Conservation (phyloP, 345 rosid genomes). For the Eucalyptus pauciflora region DNA sequence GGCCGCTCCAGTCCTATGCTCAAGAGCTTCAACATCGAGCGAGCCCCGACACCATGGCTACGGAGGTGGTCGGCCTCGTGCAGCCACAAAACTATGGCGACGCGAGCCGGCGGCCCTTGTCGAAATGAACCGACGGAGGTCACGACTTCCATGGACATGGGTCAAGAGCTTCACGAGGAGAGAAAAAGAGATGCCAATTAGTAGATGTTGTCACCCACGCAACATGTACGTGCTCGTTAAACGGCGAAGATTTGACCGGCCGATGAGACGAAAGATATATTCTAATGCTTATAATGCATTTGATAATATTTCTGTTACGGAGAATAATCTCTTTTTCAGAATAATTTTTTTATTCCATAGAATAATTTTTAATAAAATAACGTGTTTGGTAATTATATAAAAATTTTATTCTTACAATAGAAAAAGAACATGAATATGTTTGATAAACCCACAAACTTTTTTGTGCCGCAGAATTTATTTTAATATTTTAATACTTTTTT, state of each 20-base stretch:
- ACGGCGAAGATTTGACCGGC: neutral
- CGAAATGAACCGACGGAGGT: neutral
- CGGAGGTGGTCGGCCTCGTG: neutral
- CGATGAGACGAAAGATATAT: neutral
- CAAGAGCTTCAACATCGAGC: neutral
- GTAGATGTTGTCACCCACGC: neutral
- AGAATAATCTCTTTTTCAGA: too few relatives aligned
- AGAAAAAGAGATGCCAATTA: neutral
- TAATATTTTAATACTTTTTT: too few relatives aligned
- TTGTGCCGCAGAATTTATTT: rapidly evolving
- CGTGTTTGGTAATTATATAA: rapidly evolving
- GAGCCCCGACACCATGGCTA: neutral
- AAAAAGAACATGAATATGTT: too few relatives aligned
- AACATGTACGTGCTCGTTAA: neutral
- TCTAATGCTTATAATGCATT: too few relatives aligned
- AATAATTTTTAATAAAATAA: too few relatives aligned
- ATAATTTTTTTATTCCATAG: rapidly evolving
- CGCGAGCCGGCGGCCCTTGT: rapidly evolving
- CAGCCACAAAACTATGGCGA: neutral
- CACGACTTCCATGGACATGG: neutral
- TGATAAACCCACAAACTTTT: rapidly evolving
- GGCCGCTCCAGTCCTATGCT: neutral
- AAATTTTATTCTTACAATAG: rapidly evolving
- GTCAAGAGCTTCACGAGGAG: neutral
- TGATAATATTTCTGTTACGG: too few relatives aligned